These are phyloP conservation scores for Cucurbita moschata DNA, from an alignment of 306 rosid genomes.

Conservation along the genomic window DNA sequence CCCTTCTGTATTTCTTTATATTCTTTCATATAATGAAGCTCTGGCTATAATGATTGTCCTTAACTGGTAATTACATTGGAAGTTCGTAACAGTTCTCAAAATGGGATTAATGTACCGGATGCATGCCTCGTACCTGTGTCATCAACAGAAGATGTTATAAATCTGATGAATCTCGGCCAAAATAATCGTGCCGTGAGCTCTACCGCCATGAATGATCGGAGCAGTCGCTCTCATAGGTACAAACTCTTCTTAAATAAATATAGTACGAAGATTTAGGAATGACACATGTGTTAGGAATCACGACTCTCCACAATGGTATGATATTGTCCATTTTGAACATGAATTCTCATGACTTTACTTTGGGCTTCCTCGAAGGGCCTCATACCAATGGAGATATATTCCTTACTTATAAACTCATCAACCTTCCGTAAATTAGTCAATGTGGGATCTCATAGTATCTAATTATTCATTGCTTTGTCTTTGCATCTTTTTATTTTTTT, in stretches of 20 bases:
- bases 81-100: slow-evolving; percentile 58
- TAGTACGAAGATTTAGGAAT: neutral
- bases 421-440: no score
- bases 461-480: neutral
- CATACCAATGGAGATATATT: no score
- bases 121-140: slow-evolving; percentile 71
- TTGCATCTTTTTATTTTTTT: neutral
- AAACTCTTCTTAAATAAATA: neutral
- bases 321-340: no score
- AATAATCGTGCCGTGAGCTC: slow-evolving; percentile 75
- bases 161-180: slow-evolving; percentile 73
- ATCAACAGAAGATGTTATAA: slow-evolving; percentile 56
- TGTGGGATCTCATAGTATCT: neutral
- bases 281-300: no score
- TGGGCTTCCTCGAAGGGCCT: no score
- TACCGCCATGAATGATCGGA: slow-evolving; percentile 77
- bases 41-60: slow-evolving; percentile 18
- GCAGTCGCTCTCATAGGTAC: slow-evolving; percentile 94
- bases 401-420: no score
- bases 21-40: neutral
- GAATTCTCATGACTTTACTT: no score
- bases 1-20: neutral
- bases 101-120: slow-evolving; percentile 78
- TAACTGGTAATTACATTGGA: slow-evolving; percentile 51
- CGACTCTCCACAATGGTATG: no score